Base-by-base conservation (phyloP, 345 rosid species). In the Corchorus capsularis region DNA sequence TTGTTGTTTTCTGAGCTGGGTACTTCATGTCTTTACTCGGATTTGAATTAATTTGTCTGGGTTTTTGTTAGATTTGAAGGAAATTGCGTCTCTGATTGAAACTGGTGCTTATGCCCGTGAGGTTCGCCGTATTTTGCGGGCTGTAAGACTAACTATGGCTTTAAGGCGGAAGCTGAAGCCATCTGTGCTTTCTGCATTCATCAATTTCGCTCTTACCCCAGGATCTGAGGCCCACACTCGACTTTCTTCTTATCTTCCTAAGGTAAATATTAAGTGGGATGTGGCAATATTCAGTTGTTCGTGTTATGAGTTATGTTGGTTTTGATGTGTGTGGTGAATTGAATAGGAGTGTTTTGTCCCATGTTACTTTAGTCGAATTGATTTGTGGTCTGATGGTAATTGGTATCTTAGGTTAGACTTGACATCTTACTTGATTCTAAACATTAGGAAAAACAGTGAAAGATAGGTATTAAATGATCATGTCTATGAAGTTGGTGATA, bases 1-100 rank as follows among this genome's bases (percentile, higher is more conserved):
- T 59, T 19, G 0, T 7, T 54, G 22, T 35, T 70, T 70, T 35
- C 10, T 74, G 22, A 16, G 46, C 19, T 63, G 20, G 7, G 20
- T 37, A 39, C 4, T 41, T n/a, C 35, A 6, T 11, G 75, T 6
- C 50, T 37, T 12, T 71, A 50, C 53, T 27, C 19, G 47, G 14
- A 45, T 55, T 76, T 57, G 66, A 53, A 35, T 53, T 5, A 53
- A 10, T 3, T 70, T 32, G 35, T 70, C 61, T 70, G 74, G 65
- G 17, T 13, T 50, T 67, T 15, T 57, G 22, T 41, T 63, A 86
- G 91, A 80, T 84, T 86, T 88, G 91, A 88, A 88, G 84, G 91
- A 88, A 83, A 88, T 86, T 75, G 91, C 87, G 4, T 79, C 86
- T 17, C 72, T 88, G 75, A 84, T 88, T 43, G 89, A 88, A 79